Evolutionary conservation across 495 filamentous ascomycete genomes (phyloP).

Genomic region (Pyronema domesticum): DNA sequence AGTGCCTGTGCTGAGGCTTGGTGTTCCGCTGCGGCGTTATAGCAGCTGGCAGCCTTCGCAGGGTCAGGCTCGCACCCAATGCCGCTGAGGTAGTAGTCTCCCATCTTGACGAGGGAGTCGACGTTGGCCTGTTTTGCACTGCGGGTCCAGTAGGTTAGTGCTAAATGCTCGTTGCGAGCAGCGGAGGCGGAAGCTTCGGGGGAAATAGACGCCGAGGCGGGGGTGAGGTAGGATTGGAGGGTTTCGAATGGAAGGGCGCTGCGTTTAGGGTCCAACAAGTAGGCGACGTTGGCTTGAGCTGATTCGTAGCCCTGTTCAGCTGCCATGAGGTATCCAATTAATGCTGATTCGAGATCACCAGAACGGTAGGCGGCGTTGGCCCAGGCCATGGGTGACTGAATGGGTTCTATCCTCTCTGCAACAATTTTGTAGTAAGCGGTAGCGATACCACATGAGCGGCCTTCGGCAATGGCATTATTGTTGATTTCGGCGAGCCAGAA

Average conservation of each 20-base stretch:
- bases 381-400: conserved; percentile 71
- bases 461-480: conserved; percentile 60
- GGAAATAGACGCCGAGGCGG: not conserved
- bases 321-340: conserved; percentile 74
- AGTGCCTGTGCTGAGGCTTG: conserved; percentile 85
- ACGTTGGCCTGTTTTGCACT: conserved; percentile 87
- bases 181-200: not conserved
- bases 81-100: conserved; percentile 81
- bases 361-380: conserved; percentile 69
- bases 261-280: conserved; percentile 66
- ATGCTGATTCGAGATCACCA: conserved; percentile 70
- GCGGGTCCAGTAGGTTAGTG: conserved; percentile 89
- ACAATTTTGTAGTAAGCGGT: conserved; percentile 89
- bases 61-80: conserved; percentile 53
- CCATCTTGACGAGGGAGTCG: conserved; percentile 93
- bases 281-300: conserved; percentile 87
- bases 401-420: conserved; percentile 67
- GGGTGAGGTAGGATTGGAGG: not conserved
- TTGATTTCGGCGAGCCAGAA: conserved; percentile 90
- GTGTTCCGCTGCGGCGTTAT: conserved; percentile 75
- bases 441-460: conserved; percentile 63
- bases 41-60: conserved; percentile 86
- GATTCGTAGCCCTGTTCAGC: conserved; percentile 93
- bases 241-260: conserved; percentile 37
- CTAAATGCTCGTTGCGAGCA: conserved; percentile 31